Evolutionary conservation across 2,329 filamentous ascomycete genomes (phyloP).

Genomic region (Diaporthe velutina): DNA sequence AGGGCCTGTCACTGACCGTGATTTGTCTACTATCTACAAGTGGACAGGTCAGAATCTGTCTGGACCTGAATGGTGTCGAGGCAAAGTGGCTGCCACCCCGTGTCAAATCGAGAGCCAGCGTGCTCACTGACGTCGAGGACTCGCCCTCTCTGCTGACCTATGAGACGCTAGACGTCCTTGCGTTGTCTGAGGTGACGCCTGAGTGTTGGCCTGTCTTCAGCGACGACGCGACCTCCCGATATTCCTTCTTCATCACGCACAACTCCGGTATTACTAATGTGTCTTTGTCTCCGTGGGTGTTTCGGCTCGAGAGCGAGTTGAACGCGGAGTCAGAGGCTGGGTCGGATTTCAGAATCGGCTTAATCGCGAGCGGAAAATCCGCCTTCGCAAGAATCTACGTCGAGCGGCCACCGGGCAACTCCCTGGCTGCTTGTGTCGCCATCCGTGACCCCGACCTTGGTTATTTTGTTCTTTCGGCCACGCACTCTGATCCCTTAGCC

Average conservation of each 20-base stretch:
- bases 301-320: slow-evolving; percentile 73
- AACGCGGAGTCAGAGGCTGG: slow-evolving; percentile 68
- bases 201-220: slow-evolving; percentile 75
- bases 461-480: slow-evolving; percentile 73
- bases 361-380: slow-evolving; percentile 69
- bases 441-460: slow-evolving; percentile 73
- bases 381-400: slow-evolving; percentile 69
- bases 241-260: slow-evolving; percentile 74
- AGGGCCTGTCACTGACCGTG: slow-evolving; percentile 71
- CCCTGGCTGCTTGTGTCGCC: slow-evolving; percentile 66
- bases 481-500: slow-evolving; percentile 68
- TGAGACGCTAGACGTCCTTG: slow-evolving; percentile 73
- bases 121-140: slow-evolving; percentile 53
- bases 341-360: slow-evolving; percentile 71
- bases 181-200: slow-evolving; percentile 65
- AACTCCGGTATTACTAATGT: slow-evolving; percentile 71
- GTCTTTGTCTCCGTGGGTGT: slow-evolving; percentile 73
- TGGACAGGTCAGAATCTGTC: slow-evolving; percentile 71
- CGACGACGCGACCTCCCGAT: slow-evolving; percentile 70
- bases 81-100: slow-evolving; percentile 76
- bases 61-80: slow-evolving; percentile 73
- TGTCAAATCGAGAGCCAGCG: slow-evolving; percentile 61
- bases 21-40: slow-evolving; percentile 72
- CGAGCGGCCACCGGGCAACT: slow-evolving; percentile 61
- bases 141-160: slow-evolving; percentile 69